These are phyloP conservation scores for Diplogelasinospora grovesii DNA, from an alignment of 495 filamentous ascomycete genomes.

Conservation along the genomic window DNA sequence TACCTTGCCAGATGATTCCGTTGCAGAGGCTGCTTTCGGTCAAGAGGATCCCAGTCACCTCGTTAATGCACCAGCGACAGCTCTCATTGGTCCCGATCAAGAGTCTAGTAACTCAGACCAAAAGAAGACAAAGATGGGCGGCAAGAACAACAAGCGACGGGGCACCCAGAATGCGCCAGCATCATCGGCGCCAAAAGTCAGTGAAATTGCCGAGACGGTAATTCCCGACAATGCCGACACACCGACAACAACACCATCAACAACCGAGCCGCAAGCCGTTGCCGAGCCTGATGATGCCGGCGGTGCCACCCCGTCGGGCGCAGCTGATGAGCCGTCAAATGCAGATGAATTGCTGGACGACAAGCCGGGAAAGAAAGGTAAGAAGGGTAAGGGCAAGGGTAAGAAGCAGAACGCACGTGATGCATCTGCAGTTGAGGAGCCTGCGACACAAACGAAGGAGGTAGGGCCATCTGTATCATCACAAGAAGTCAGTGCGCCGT, in stretches of 20 bases:
- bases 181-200: no score
- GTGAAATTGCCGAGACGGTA: no score
- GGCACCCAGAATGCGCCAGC: slow-evolving; percentile 1
- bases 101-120: slow-evolving; percentile 1
- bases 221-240: no score
- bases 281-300: slow-evolving; percentile 1
- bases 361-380: slow-evolving; percentile 26
- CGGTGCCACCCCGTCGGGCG: no score
- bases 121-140: slow-evolving; percentile 16
- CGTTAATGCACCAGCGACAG: background rate
- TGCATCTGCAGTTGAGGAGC: background rate
- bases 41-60: background rate
- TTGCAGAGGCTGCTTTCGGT: background rate
- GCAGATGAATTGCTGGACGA: slow-evolving; percentile 11
- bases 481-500: no score
- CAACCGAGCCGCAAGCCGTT: slow-evolving; percentile 1
- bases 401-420: background rate
- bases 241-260: no score
- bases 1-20: slow-evolving; percentile 5
- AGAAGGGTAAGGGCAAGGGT: slow-evolving; percentile 19
- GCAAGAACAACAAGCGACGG: slow-evolving; percentile 13
- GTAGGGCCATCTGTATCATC: no score
- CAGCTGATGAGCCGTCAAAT: slow-evolving; percentile 1
- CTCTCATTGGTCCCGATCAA: slow-evolving; percentile 11
- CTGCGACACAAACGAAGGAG: no score